Percentiles rank a stretch among this genome's conserved stretches.
phyloP scores from a whole-genome alignment of 2,329 filamentous ascomycete species.

The Monosporascus sp. region DNA sequence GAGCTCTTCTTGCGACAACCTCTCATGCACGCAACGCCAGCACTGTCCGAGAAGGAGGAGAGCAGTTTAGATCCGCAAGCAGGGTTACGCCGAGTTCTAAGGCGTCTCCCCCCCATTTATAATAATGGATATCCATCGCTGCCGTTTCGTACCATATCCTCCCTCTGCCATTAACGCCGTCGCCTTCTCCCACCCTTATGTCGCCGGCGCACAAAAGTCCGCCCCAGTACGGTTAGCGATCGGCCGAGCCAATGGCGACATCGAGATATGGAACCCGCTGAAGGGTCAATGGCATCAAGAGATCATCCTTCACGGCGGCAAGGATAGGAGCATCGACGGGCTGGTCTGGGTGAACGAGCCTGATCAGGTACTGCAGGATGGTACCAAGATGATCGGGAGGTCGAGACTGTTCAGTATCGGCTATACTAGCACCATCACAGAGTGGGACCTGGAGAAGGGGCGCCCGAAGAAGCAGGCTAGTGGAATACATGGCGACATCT shows the following conservation, averaged over 20 bases:
- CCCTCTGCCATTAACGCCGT: conserved; percentile 90
- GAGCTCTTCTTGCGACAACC: too few species aligned
- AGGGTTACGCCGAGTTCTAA: too few species aligned
- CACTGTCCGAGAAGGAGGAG: too few species aligned
- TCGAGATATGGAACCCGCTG: conserved; percentile 94
- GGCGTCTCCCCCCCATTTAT: too few species aligned
- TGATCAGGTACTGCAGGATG: conserved; percentile 61
- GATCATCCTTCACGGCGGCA: conserved; percentile 74
- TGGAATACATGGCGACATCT: conserved; percentile 92
- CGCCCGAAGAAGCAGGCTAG: conserved; percentile 75
- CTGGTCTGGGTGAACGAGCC: conserved; percentile 88
- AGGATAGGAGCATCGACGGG: conserved; percentile 82
- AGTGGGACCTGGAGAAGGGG: conserved; percentile 86
- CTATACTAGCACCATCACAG: conserved; percentile 84
- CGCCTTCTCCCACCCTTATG: conserved; percentile 76
- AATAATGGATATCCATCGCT: conserved; percentile 90
- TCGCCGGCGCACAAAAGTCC: conserved; percentile 43
- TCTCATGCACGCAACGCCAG: too few species aligned
- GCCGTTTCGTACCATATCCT: conserved; percentile 90
- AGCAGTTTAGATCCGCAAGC: too few species aligned
- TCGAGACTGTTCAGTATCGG: conserved; percentile 93
- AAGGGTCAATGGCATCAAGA: conserved; percentile 86
- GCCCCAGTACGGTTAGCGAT: conserved; percentile 74
- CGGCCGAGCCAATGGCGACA: conserved; percentile 88
- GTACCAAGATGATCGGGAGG: conserved; percentile 60